Percentiles rank a stretch among this genome's conserved stretches.
phyloP scores from a whole-genome alignment of 495 filamentous ascomycete genomes.

The Tuber brumale region DNA sequence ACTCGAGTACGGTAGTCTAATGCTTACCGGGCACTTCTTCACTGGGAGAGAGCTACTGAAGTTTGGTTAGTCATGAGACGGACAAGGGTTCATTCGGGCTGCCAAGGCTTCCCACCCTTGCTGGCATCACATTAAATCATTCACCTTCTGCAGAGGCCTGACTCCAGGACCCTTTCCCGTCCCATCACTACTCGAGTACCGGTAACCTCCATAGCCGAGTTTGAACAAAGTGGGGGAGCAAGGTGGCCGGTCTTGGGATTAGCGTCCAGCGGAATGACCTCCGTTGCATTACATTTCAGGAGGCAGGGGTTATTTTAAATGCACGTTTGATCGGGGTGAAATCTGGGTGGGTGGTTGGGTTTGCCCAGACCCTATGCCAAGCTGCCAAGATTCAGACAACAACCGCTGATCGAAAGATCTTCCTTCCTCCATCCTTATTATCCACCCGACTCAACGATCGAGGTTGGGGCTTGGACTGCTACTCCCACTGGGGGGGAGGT shows the following conservation, averaged over 20 bases:
- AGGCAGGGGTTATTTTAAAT: constrained; percentile 12
- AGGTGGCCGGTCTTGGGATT: constrained; percentile 1
- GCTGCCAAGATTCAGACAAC: not conserved
- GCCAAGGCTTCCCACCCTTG: not conserved
- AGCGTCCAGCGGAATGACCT: constrained; percentile 21
- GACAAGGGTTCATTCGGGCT: not conserved
- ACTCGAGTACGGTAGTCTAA: too few relatives aligned
- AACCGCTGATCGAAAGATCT: not conserved
- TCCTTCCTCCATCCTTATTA: not conserved
- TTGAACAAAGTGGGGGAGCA: not conserved
- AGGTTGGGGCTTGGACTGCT: not conserved
- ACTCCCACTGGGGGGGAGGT: not conserved
- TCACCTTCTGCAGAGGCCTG: not conserved
- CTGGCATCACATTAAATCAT: not conserved
- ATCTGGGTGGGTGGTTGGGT: not conserved
- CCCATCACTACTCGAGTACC: too few relatives aligned
- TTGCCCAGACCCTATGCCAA: too few relatives aligned
- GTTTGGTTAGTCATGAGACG: not conserved
- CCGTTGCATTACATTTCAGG: constrained; percentile 29
- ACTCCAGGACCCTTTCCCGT: not conserved
- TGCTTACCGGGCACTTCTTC: not conserved
- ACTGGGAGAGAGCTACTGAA: not conserved
- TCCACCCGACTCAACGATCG: not conserved
- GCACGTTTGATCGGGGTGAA: not conserved
- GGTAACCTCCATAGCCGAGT: not conserved